phyloP scores from a whole-genome alignment of 23 red algal genomes.

The Gracilaria vermiculophylla region DNA sequence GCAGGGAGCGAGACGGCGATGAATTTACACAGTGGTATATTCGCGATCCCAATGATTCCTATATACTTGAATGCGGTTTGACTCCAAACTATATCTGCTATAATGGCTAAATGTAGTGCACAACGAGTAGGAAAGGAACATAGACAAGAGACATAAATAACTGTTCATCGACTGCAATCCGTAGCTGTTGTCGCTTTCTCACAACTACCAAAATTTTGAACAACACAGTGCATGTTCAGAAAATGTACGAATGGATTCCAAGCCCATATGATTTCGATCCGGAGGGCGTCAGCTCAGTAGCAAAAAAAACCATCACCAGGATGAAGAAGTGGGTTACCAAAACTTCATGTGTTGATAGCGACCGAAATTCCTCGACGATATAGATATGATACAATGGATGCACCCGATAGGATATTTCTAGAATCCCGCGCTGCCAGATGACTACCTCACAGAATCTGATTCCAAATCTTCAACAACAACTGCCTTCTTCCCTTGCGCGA shows the following conservation, averaged over 20 bases:
- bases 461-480: slow-evolving; percentile 24
- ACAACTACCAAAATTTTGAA: slow-evolving; percentile 20
- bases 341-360: not conserved
- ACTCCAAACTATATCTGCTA: not conserved
- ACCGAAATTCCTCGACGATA: not conserved
- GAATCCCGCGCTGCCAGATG: not conserved
- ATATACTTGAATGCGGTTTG: not conserved
- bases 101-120: slow-evolving; percentile 2
- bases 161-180: not conserved
- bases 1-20: too few species aligned
- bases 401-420: not conserved
- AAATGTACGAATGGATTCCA: too few species aligned
- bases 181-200: not conserved
- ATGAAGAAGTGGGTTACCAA: not conserved
- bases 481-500: not conserved
- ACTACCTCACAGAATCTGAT: slow-evolving; percentile 40
- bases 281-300: too few species aligned
- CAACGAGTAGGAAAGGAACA: not conserved
- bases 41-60: not conserved
- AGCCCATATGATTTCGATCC: too few species aligned
- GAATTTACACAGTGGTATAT: not conserved
- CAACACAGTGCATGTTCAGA: not conserved
- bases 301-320: not conserved
- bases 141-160: not conserved
- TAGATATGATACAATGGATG: not conserved